Conservation (phyloP, 345 rosid species). For the Raphanus raphanistrum region DNA sequence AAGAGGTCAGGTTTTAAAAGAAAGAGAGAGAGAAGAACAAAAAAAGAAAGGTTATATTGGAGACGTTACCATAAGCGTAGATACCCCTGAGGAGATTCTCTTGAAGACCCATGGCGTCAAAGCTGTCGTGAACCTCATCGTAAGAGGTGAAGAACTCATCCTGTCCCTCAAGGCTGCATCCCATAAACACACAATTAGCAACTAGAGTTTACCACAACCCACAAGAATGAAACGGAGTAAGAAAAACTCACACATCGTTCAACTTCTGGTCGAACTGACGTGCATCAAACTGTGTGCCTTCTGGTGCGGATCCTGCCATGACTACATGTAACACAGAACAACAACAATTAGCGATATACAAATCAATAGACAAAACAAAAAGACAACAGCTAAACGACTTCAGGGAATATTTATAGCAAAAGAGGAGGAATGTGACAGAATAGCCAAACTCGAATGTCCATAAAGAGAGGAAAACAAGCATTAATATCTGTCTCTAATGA, state of each 20-base stretch:
- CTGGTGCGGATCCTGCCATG: background rate
- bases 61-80: background rate
- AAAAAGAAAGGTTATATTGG: background rate
- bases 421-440: background rate
- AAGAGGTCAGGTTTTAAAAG: background rate
- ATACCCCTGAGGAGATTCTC: background rate
- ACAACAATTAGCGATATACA: background rate
- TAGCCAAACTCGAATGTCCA: background rate
- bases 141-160: background rate
- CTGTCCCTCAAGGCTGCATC: background rate
- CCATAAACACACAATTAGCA: background rate
- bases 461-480: background rate
- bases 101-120: background rate
- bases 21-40: background rate
- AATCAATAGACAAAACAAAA: no score
- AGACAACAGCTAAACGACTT: background rate
- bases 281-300: background rate
- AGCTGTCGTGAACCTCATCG: background rate
- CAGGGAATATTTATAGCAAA: background rate
- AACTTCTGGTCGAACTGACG: background rate
- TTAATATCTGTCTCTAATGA: background rate
- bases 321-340: background rate
- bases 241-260: background rate
- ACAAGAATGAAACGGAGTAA: background rate
- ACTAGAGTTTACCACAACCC: background rate